Evolutionary conservation across 176 grass and related monocot species (phyloP).

Genomic region (Oryza meyeriana): DNA sequence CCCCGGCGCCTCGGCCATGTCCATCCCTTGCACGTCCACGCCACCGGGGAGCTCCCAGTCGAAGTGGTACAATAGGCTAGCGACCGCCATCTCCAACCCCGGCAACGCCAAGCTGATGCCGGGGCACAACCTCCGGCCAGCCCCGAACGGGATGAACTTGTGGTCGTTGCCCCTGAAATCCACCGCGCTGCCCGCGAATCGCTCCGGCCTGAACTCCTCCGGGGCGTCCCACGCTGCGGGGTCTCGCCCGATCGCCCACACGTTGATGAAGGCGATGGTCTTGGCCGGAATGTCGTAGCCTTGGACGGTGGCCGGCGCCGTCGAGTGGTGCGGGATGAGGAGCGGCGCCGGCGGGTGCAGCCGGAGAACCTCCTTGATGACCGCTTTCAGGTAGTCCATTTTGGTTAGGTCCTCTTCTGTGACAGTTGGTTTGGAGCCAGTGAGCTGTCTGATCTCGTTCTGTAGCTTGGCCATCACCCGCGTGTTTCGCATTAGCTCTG

Average conservation of each 20-base stretch:
- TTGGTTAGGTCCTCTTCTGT: not conserved
- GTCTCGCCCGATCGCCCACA: not conserved
- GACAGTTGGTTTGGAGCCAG: not conserved
- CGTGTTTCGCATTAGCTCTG: too few species aligned
- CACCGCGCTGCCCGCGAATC: not conserved
- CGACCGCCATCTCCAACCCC: constrained; percentile 32
- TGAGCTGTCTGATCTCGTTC: not conserved
- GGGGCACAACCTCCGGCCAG: constrained; percentile 47
- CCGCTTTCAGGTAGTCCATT: not conserved
- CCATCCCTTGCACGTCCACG: constrained; percentile 7
- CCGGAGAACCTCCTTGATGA: not conserved
- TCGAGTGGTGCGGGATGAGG: not conserved
- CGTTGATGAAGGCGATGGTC: not conserved
- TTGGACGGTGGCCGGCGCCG: not conserved
- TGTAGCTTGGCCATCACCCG: not conserved
- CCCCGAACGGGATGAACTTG: constrained; percentile 46
- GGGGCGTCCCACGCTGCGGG: not conserved
- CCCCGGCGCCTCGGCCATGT: constrained; percentile 47
- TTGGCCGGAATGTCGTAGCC: not conserved
- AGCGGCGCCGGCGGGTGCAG: not conserved
- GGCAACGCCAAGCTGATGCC: constrained; percentile 35
- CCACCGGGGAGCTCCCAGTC: constrained; percentile 39
- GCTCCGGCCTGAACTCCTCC: not conserved
- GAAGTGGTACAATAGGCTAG: constrained; percentile 37
- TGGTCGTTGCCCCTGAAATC: constrained; percentile 44